Conservation (phyloP, 139 green algal genomes). For the Yamagishiella unicocca region DNA sequence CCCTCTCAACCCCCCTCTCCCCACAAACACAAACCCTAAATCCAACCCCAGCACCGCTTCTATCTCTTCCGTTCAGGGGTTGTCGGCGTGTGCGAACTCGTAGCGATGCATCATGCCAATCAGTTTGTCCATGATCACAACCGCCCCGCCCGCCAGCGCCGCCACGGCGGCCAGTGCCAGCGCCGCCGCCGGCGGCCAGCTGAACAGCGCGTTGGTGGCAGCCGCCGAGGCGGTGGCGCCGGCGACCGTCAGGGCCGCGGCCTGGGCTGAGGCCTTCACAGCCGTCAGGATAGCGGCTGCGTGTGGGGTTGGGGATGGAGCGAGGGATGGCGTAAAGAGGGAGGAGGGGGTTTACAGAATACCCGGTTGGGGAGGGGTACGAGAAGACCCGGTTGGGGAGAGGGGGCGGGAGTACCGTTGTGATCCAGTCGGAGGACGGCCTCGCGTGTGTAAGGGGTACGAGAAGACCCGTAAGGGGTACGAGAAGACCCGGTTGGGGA, state of each 20-base stretch:
- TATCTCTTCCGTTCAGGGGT: neutral
- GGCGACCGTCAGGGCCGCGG: neutral
- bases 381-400: no score
- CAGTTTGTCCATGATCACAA: neutral
- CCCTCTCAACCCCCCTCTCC: no score
- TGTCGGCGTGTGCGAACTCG: constrained; percentile 15
- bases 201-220: neutral
- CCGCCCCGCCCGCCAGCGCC: neutral
- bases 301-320: no score
- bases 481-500: no score
- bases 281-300: neutral
- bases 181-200: neutral
- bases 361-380: no score
- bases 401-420: no score
- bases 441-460: no score
- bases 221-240: neutral
- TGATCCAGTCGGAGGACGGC: no score
- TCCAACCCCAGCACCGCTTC: neutral
- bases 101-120: constrained; percentile 26
- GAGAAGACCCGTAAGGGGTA: no score
- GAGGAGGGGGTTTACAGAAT: no score
- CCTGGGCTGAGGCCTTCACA: neutral
- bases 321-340: no score
- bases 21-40: no score
- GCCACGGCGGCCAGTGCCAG: neutral